A percentile compares a stretch with the other conserved stretches of the same genome.
These are phyloP conservation scores for Populus hybrid DNA, from an alignment of 441 rosid genomes.

Conservation along the genomic window DNA sequence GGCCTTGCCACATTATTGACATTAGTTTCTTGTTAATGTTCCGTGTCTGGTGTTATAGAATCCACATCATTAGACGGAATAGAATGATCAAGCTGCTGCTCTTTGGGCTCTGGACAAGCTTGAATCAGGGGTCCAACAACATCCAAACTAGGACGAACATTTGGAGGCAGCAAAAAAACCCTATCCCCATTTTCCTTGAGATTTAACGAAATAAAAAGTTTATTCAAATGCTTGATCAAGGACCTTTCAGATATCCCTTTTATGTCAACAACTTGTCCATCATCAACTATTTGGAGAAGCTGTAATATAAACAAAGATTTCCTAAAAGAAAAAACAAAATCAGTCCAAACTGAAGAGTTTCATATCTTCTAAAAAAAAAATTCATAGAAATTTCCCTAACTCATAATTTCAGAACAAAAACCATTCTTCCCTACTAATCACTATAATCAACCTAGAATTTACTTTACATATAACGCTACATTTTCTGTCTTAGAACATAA, in stretches of 20 bases:
- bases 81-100: conserved; percentile 23
- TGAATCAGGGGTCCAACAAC: conserved; percentile 57
- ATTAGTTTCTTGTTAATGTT: conserved; percentile 24
- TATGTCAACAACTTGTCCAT: conserved; percentile 92
- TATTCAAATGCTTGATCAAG: conserved; percentile 59
- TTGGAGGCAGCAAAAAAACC: conserved; percentile 56
- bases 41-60: conserved; percentile 19
- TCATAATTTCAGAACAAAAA: neutral
- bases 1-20: conserved; percentile 31
- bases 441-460: neutral
- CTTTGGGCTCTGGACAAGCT: conserved; percentile 31
- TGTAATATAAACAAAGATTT: conserved; percentile 21
- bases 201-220: conserved; percentile 59
- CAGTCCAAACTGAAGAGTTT: neutral
- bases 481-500: neutral
- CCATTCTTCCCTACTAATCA: neutral
- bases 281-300: conserved; percentile 89
- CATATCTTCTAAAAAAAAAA: neutral
- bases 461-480: neutral
- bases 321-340: neutral
- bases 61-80: conserved; percentile 21
- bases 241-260: conserved; percentile 70
- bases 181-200: conserved; percentile 67
- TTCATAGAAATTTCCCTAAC: neutral
- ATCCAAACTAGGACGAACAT: conserved; percentile 51